A percentile compares a stretch with the other conserved stretches of the same genome.
phyloP scores from a whole-genome alignment of 306 rosid genomes.

The Amphicarpaea edgeworthii region DNA sequence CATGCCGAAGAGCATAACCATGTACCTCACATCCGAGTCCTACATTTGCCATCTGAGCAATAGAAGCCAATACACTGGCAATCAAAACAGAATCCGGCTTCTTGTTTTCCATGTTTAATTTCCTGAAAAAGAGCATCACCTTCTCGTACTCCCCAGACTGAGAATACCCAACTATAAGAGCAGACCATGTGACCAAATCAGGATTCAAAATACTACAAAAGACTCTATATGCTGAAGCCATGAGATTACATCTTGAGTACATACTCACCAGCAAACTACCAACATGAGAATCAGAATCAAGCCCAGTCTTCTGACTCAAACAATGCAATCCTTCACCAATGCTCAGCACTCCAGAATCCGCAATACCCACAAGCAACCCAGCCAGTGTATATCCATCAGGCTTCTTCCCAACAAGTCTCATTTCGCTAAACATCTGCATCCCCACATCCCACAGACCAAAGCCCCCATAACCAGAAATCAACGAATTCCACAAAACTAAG shows the following conservation, averaged over 20 bases:
- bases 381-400: constrained; percentile 87
- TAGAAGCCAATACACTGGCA: constrained; percentile 77
- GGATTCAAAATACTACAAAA: constrained; percentile 67
- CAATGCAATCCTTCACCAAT: constrained; percentile 78
- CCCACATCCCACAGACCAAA: constrained; percentile 72
- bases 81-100: constrained; percentile 75
- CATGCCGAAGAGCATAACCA: constrained; percentile 74
- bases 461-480: constrained; percentile 74
- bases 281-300: constrained; percentile 69
- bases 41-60: constrained; percentile 64
- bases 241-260: constrained; percentile 82
- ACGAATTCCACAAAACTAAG: constrained; percentile 82
- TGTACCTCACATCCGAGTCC: constrained; percentile 74
- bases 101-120: constrained; percentile 57
- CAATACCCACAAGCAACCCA: constrained; percentile 68
- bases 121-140: constrained; percentile 64
- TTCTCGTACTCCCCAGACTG: constrained; percentile 66
- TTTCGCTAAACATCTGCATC: constrained; percentile 57
- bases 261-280: constrained; percentile 77
- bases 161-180: constrained; percentile 81
- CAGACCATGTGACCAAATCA: constrained; percentile 90
- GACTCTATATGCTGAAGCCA: constrained; percentile 66
- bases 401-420: constrained; percentile 59
- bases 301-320: constrained; percentile 61
- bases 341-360: constrained; percentile 58